Conservation (phyloP, 1,139 yeast species). For the Hyphopichia pseudoburtonii region DNA sequence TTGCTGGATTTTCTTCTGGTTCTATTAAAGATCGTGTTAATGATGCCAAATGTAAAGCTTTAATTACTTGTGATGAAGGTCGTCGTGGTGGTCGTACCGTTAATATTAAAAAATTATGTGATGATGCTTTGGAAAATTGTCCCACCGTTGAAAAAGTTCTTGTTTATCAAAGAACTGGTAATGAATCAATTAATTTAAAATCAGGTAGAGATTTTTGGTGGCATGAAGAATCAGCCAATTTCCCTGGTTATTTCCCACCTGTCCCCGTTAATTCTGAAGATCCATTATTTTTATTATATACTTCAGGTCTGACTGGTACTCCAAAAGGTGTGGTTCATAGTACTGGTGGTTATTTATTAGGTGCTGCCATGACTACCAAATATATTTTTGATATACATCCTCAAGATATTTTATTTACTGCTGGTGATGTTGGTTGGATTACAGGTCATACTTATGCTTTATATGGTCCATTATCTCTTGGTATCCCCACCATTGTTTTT, state of each 20-base stretch:
- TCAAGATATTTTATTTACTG: constrained; percentile 88
- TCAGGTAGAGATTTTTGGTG: constrained; percentile 92
- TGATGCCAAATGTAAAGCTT: constrained; percentile 85
- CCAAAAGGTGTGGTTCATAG: constrained; percentile 98
- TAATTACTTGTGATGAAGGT: constrained; percentile 95
- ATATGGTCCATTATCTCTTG: constrained; percentile 88
- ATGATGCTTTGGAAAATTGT: constrained; percentile 80
- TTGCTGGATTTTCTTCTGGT: constrained; percentile 96
- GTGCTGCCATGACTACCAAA: constrained; percentile 92
- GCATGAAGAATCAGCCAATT: constrained; percentile 82
- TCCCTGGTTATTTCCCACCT: constrained; percentile 84
- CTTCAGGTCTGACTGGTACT: constrained; percentile 96
- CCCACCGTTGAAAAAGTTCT: constrained; percentile 81
- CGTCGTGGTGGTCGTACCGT: constrained; percentile 94
- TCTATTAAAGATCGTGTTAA: constrained; percentile 87
- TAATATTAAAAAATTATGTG: constrained; percentile 89
- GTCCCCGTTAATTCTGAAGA: constrained; percentile 88
- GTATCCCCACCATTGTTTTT: constrained; percentile 88
- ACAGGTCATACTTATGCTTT: constrained; percentile 97
- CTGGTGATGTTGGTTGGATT: constrained; percentile 99
- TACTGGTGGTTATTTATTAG: constrained; percentile 91
- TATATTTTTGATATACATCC: constrained; percentile 91
- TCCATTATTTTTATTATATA: constrained; percentile 88
- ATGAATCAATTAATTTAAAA: constrained; percentile 60
- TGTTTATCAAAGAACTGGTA: constrained; percentile 86